These are phyloP conservation scores for Leersia perrieri DNA, from an alignment of 176 grass and related monocot species.

Conservation along the genomic window DNA sequence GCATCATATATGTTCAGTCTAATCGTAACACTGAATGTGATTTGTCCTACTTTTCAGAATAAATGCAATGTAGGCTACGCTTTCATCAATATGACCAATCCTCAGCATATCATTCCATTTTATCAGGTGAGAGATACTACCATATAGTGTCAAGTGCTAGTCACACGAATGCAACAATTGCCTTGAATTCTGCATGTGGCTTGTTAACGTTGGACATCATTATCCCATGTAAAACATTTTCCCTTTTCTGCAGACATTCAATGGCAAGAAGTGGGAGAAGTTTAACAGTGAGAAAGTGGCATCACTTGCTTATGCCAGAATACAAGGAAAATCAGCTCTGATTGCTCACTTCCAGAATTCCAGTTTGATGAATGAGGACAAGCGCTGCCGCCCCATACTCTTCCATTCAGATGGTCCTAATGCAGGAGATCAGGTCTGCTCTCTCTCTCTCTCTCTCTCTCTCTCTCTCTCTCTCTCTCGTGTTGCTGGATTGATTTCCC, in stretches of 20 bases:
- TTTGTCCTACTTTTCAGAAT: conserved; percentile 56
- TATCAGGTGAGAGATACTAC: conserved; percentile 65
- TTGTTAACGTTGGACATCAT: conserved; percentile 20
- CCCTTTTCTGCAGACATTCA: conserved; percentile 66
- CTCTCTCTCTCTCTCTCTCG: conserved; percentile 1
- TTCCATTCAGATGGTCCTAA: conserved; percentile 96
- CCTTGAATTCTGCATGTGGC: background rate
- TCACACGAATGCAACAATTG: background rate
- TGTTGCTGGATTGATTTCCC: background rate
- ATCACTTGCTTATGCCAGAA: conserved; percentile 95
- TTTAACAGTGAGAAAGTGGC: conserved; percentile 99
- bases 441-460: background rate
- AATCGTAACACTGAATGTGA: conserved; percentile 6
- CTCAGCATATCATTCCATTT: conserved; percentile 77
- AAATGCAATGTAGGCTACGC: conserved; percentile 98
- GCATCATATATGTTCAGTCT: background rate
- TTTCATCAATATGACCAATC: conserved; percentile 96
- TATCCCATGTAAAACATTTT: conserved; percentile 27
- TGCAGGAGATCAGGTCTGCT: conserved; percentile 85
- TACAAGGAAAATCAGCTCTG: conserved; percentile 76
- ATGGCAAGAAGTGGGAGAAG: conserved; percentile 98
- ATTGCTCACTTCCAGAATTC: conserved; percentile 97
- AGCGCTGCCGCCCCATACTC: conserved; percentile 91
- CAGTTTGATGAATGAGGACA: conserved; percentile 98
- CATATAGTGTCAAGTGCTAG: background rate